Percentiles rank a stretch among this genome's conserved stretches.
phyloP scores from a whole-genome alignment of 371 early-diverging fungal species.

The Haplosporangium sp. region DNA sequence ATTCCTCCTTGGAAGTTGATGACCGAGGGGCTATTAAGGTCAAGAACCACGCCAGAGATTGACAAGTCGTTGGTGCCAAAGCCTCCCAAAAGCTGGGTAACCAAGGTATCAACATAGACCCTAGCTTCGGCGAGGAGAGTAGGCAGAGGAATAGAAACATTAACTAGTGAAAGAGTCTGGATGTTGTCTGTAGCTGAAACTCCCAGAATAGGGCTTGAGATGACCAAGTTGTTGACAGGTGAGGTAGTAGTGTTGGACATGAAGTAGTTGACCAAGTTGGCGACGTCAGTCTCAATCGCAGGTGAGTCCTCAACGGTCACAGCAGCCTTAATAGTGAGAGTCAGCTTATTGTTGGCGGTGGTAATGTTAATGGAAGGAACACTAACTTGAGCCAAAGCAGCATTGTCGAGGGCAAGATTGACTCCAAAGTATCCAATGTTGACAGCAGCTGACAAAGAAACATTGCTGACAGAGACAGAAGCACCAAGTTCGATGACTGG shows the following conservation, averaged over 20 bases:
- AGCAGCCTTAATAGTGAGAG: conserved; percentile 35
- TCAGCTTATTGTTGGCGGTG: conserved; percentile 50
- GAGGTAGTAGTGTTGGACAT: conserved; percentile 31
- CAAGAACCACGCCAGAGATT: conserved; percentile 37
- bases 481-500: conserved; percentile 49
- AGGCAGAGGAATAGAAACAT: conserved; percentile 30
- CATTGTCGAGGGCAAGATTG: conserved; percentile 41
- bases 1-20: conserved; percentile 46
- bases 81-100: conserved; percentile 37
- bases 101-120: conserved; percentile 23
- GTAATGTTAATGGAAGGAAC: conserved; percentile 48
- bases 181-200: conserved; percentile 46
- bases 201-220: conserved; percentile 46
- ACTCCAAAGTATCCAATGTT: conserved; percentile 56
- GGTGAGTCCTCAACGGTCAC: conserved; percentile 43
- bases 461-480: conserved; percentile 38
- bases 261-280: conserved; percentile 47
- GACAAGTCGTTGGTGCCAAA: conserved; percentile 38
- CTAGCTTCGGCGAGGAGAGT: conserved; percentile 28
- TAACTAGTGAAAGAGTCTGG: conserved; percentile 38
- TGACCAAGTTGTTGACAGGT: conserved; percentile 42
- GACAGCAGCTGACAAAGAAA: conserved; percentile 43
- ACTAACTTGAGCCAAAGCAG: conserved; percentile 40
- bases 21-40: conserved; percentile 50
- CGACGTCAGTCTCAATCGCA: conserved; percentile 41